A percentile compares a stretch with the other conserved stretches of the same genome.
Conservation (phyloP, 371 early-diverging fungal species). For the Apophysomyces elegans region DNA sequence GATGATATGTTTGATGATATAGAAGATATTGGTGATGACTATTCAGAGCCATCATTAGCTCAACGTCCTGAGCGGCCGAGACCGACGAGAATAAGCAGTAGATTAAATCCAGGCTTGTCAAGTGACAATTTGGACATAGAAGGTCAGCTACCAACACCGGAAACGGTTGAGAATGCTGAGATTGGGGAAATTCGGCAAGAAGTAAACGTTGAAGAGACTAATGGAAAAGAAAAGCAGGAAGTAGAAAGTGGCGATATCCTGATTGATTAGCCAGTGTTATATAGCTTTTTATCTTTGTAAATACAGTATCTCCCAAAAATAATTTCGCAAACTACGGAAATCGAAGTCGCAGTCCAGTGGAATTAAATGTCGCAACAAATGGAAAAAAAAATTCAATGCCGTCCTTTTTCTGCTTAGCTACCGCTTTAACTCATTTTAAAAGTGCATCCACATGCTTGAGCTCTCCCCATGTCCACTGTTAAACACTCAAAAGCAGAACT, state of each 20-base stretch:
- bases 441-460: no score
- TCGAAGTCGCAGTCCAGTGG: no score
- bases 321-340: no score
- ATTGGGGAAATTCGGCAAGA: no score
- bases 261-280: neutral
- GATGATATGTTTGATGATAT: slow-evolving; percentile 4
- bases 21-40: neutral
- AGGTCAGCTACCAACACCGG: neutral
- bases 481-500: no score
- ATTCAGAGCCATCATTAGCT: neutral
- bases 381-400: no score
- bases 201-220: neutral
- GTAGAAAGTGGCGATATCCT: slow-evolving; percentile 7
- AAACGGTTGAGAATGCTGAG: neutral
- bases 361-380: no score
- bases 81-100: slow-evolving; percentile 3
- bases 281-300: neutral
- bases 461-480: no score
- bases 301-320: neutral
- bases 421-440: no score
- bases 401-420: no score
- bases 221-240: slow-evolving; percentile 1
- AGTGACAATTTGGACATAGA: neutral
- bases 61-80: neutral
- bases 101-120: slow-evolving; percentile 2